A percentile compares a stretch with the other conserved stretches of the same genome.
These are phyloP conservation scores for Friedmanniomyces endolithicus DNA, from an alignment of 495 filamentous ascomycete species.

Conservation along the genomic window DNA sequence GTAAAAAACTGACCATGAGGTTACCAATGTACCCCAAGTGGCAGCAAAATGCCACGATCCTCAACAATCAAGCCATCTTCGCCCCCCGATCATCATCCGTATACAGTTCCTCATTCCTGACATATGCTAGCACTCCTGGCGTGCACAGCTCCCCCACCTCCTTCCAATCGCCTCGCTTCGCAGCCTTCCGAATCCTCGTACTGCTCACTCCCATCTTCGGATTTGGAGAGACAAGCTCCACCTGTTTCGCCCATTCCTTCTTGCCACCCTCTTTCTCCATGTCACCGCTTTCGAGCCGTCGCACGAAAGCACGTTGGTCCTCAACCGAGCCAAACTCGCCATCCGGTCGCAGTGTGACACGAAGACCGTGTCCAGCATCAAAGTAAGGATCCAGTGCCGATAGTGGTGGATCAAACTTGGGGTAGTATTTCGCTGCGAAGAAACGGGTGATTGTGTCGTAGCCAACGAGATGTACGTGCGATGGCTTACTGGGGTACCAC, in stretches of 20 bases:
- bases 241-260: conserved; percentile 54
- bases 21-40: too few species aligned
- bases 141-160: conserved; percentile 53
- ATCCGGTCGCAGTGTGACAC: conserved; percentile 59
- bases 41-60: too few species aligned
- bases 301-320: conserved; percentile 27
- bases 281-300: conserved; percentile 27
- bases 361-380: conserved; percentile 48
- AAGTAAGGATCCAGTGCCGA: conserved; percentile 55
- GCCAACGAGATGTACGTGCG: conserved; percentile 60
- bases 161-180: conserved; percentile 38
- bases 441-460: conserved; percentile 82
- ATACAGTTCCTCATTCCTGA: conserved; percentile 40
- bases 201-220: conserved; percentile 32
- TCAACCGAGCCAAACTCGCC: conserved; percentile 30
- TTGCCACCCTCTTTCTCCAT: conserved; percentile 46
- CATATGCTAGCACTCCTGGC: conserved; percentile 47
- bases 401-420: conserved; percentile 38
- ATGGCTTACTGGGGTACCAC: conserved; percentile 38
- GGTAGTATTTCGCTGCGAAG: conserved; percentile 76
- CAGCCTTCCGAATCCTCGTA: conserved; percentile 61
- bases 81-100: conserved; percentile 22
- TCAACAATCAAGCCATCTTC: conserved; percentile 24
- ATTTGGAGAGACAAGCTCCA: conserved; percentile 55
- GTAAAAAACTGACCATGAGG: too few species aligned